Percentiles rank a stretch among this genome's conserved stretches.
phyloP scores from a whole-genome alignment of 2,329 filamentous ascomycete species.

The Neocatenulostroma microsporum region DNA sequence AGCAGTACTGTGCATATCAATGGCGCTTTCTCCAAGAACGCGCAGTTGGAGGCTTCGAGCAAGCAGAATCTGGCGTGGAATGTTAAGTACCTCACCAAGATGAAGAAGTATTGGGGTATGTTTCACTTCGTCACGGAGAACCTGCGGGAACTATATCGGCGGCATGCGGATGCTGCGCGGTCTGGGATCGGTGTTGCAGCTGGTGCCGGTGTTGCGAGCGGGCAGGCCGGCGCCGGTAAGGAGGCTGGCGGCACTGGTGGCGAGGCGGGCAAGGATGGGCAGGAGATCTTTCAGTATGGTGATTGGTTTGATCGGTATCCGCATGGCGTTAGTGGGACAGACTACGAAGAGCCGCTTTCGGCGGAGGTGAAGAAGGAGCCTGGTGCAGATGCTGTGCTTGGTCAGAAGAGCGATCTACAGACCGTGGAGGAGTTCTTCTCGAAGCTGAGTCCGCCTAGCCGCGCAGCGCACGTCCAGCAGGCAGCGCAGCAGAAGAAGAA shows the following conservation, averaged over 20 bases:
- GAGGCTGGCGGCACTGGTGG: constrained; percentile 36
- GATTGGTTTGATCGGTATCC: constrained; percentile 97
- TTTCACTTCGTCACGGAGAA: constrained; percentile 96
- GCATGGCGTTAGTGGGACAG: constrained; percentile 75
- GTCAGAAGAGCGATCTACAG: constrained; percentile 82
- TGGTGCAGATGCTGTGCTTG: constrained; percentile 78
- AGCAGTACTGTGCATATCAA: constrained; percentile 92
- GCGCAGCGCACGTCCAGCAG: constrained; percentile 22
- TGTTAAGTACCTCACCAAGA: constrained; percentile 81
- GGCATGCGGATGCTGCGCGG: constrained; percentile 72
- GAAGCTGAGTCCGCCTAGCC: constrained; percentile 57
- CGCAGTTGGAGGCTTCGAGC: constrained; percentile 63
- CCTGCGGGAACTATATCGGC: constrained; percentile 77
- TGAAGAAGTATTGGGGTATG: constrained; percentile 98
- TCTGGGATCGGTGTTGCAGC: constrained; percentile 46
- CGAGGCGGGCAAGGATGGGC: too few species aligned
- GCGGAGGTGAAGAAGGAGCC: constrained; percentile 62
- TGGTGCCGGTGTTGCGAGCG: background rate
- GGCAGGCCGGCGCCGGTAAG: constrained; percentile 1
- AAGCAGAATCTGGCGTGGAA: constrained; percentile 82
- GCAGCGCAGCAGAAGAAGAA: constrained; percentile 27
- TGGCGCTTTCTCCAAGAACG: constrained; percentile 80
- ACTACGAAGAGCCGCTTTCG: constrained; percentile 67
- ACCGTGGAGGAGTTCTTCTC: constrained; percentile 93
- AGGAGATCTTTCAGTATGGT: constrained; percentile 93